These are phyloP conservation scores for Lipomyces mesembrius DNA, from an alignment of 805 yeast species.

Conservation along the genomic window DNA sequence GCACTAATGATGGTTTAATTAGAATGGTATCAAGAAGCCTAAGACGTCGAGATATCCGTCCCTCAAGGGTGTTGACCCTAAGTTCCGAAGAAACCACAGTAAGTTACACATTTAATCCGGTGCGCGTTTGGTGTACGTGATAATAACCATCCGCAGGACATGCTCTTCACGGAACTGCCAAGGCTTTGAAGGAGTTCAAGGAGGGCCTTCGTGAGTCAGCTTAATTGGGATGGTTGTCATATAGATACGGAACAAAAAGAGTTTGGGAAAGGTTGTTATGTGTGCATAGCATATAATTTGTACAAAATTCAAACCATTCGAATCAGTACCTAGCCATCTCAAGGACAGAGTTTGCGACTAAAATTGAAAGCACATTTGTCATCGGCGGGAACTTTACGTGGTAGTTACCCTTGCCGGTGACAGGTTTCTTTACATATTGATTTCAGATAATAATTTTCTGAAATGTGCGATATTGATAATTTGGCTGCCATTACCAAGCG, in stretches of 20 bases:
- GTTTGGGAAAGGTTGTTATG: not conserved
- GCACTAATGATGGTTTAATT: not conserved
- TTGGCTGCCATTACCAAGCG: constrained; percentile 29
- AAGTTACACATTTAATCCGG: constrained; percentile 5
- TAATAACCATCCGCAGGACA: constrained; percentile 39
- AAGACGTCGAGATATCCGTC: constrained; percentile 98
- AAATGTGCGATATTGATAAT: constrained; percentile 22
- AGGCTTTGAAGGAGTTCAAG: constrained; percentile 58
- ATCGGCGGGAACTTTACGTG: not conserved
- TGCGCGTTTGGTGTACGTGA: not conserved
- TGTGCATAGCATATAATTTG: constrained; percentile 16
- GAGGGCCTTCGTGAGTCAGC: constrained; percentile 18
- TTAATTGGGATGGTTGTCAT: not conserved
- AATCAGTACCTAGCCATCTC: not conserved
- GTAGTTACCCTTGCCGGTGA: constrained; percentile 5
- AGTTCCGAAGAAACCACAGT: constrained; percentile 98
- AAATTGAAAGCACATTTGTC: not conserved
- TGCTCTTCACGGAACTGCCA: constrained; percentile 97
- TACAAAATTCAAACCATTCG: constrained; percentile 8
- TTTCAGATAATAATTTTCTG: not conserved
- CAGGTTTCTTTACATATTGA: constrained; percentile 19
- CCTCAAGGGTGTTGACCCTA: constrained; percentile 97
- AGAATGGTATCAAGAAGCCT: constrained; percentile 99
- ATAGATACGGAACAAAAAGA: not conserved
- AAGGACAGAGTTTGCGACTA: not conserved